Evolutionary conservation across 768 basidiomycete genomes (phyloP).

Genomic region (Podaxis sp.): DNA sequence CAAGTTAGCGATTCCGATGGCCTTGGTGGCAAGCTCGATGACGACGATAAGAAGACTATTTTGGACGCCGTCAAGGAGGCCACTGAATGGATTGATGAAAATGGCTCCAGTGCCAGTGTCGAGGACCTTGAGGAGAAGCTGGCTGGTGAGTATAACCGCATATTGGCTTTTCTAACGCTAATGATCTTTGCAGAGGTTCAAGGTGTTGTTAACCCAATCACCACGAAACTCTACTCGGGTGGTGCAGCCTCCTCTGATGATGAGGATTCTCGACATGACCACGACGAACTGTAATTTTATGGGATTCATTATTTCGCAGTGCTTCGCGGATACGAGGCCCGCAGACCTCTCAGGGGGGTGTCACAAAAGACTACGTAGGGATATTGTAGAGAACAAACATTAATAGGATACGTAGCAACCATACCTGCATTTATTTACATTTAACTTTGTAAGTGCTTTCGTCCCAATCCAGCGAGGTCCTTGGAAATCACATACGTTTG

Average conservation of each 20-base stretch:
- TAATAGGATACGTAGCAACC: slow-evolving; percentile 3
- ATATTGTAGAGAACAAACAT: slow-evolving; percentile 6
- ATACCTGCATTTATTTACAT: slow-evolving; percentile 5
- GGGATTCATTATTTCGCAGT: slow-evolving; percentile 1
- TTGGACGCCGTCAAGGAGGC: slow-evolving; percentile 80
- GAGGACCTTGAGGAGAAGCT: slow-evolving; percentile 95
- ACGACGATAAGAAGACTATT: slow-evolving; percentile 82
- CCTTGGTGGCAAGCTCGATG: slow-evolving; percentile 81
- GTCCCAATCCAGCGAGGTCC: background rate
- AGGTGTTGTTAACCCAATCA: slow-evolving; percentile 76
- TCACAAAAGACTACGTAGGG: slow-evolving; percentile 4
- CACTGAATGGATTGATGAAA: slow-evolving; percentile 88
- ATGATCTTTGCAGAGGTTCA: slow-evolving; percentile 49
- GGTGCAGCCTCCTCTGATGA: slow-evolving; percentile 30
- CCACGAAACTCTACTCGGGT: slow-evolving; percentile 68
- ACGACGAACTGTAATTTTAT: slow-evolving; percentile 42
- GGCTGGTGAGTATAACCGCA: slow-evolving; percentile 31
- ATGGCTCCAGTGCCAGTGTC: slow-evolving; percentile 67
- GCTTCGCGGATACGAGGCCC: slow-evolving; percentile 10
- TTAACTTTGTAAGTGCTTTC: background rate
- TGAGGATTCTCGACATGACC: slow-evolving; percentile 36
- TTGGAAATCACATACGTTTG: background rate
- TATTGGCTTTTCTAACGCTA: slow-evolving; percentile 7
- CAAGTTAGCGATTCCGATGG: slow-evolving; percentile 87
- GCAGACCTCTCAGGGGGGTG: slow-evolving; percentile 5